Evolutionary conservation across 2,329 filamentous ascomycete species (phyloP), one percentile per base, ranked within the genome.

Genomic region (Penicillium aurantiogriseum): DNA sequence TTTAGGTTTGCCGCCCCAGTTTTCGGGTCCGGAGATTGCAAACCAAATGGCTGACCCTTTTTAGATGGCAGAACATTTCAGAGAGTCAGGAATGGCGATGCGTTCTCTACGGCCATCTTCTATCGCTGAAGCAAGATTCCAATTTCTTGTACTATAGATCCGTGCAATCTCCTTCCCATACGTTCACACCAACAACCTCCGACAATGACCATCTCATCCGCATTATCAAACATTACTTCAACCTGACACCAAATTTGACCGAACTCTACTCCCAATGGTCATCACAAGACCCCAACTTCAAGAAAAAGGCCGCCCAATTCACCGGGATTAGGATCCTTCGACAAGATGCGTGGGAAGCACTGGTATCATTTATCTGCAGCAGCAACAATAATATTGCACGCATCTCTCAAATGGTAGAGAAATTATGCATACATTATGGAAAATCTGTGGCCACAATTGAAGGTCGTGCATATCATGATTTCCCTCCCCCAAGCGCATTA

Each of bases 381-480:
- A 96, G 92, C 76, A 99, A 99, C 77, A 99, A 99, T 77, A 97
- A 99, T 72, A 99, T 99, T 59, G 84, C 88, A 2, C 86, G 94
- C 39, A 99, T 99, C 72, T 93, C 90, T 5, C 90, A 95, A 75
- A 99, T 99, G 94, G 92, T 93, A 23, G 87, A 95, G 66, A 97
- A 96, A 67, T 80, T 99, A 13, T 99, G 95, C 72, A 74, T 84
- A 29, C 84, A 95, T 69, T 99, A 97, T 68, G 94, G 94, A 0
- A 84, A 87, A 0, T 79, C 90, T 4, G 84, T 97, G 53, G 90
- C 85, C 1, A 81, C 86, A 42, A 74, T 96, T 52, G 87, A 85
- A 29, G 83, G 85, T 35, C 83, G 88, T 52, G 75, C 87, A 4
- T 94, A 94, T 71, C 88, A 97, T 71, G 94, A 96, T 71, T 97